Base-by-base conservation (phyloP, 108 stramenopile genomes). In the Discostella stelligeroides region DNA sequence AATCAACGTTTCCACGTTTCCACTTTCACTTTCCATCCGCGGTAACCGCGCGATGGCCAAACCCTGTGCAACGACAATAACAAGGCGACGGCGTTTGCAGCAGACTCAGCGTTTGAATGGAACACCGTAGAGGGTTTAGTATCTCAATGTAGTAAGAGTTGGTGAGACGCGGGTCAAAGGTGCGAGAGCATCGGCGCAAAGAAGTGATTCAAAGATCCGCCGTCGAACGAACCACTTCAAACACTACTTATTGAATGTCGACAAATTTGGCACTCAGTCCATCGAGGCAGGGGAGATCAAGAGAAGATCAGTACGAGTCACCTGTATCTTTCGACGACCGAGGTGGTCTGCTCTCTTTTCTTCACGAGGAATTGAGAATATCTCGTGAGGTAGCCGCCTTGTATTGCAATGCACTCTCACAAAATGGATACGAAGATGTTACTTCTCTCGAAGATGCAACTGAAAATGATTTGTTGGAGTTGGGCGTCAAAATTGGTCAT, bases 401-500 rank as follows among this genome's bases (percentile, higher is more conserved):
- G 38, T 83, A 83, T 45, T 70, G 73, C 56, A 59, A 29, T 46
- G 39, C 70, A 13, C 38, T 83, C 39, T 62, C 37, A 23, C 66
- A 70, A 39, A 80, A 76, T 72, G 82, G 82, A 30, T 83, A 80
- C 58, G 82, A 83, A 53, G 77, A 83, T 43, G 68, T 83, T 0
- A 14, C 65, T 14, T 74, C 77, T 30, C 68, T 83, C 49, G 69
- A 80, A 24, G 82, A 80, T 56, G 82, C 79, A 0, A 79, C 68
- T 14, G 82, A 83, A 40, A 47, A 60, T 45, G 82, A 83, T 47
- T 59, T 83, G 42, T 60, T 56, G 21, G 70, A 72, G 43, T 25
- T 83, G 43, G 82, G 82, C 15, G 63, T 83, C 12, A 83, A 83
- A 45, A 70, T 79, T 55, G 82, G 82, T 14, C 82, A 83, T 53